Percentiles rank a stretch among this genome's conserved stretches.
Evolutionary conservation across 306 rosid species (phyloP).

Genomic region (Senna tora): DNA sequence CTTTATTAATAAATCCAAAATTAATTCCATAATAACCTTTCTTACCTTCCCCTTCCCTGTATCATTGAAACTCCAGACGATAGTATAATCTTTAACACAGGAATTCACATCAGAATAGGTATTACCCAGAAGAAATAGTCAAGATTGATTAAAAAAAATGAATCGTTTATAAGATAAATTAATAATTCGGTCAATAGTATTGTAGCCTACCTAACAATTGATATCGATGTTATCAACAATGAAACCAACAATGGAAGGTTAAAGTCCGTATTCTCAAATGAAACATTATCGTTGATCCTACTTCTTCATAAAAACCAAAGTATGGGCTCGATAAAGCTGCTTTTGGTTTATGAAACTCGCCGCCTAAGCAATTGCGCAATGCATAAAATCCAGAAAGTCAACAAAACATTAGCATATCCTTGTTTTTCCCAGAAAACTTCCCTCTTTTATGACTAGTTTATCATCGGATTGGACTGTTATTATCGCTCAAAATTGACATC

Average conservation of each 20-base stretch:
- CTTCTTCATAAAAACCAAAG: not conserved
- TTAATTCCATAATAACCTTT: not conserved
- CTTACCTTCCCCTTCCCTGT: not conserved
- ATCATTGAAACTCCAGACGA: not conserved
- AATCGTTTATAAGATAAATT: too few species aligned
- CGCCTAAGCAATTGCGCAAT: not conserved
- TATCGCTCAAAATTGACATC: not conserved
- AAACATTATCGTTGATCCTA: not conserved
- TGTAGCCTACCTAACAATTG: slow-evolving; percentile 12
- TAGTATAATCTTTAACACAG: not conserved
- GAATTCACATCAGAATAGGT: not conserved
- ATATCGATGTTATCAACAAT: not conserved
- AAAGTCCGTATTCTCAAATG: slow-evolving; percentile 16
- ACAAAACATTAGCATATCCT: not conserved
- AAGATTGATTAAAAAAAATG: not conserved
- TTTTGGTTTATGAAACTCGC: not conserved
- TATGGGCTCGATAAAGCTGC: slow-evolving; percentile 5
- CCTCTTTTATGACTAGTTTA: not conserved
- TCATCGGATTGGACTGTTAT: slow-evolving; percentile 12
- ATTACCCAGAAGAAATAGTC: not conserved
- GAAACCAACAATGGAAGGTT: not conserved
- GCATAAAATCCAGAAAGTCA: slow-evolving; percentile 1
- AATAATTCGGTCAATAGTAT: not conserved
- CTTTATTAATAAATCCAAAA: not conserved
- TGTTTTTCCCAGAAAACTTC: not conserved